phyloP scores from a whole-genome alignment of 192 early-diverging fungal genomes.

The Funneliformis mosseae region DNA sequence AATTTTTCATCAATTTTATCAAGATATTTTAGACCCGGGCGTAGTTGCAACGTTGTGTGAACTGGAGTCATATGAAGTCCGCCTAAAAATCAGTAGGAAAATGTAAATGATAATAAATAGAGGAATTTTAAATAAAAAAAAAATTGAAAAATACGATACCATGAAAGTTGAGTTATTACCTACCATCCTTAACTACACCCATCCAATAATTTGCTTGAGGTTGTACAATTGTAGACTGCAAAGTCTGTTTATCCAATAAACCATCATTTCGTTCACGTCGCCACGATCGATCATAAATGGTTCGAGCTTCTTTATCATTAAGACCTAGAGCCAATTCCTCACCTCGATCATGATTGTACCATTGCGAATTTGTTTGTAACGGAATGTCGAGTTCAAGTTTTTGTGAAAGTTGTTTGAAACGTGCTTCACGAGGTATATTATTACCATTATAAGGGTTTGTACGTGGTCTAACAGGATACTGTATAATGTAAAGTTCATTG shows the following conservation, averaged over 20 bases:
- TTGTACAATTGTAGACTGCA: constrained; percentile 78
- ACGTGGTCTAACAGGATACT: constrained; percentile 74
- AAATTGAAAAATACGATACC: not conserved
- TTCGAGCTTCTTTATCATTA: constrained; percentile 71
- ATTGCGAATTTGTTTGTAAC: constrained; percentile 66
- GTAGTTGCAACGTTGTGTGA: constrained; percentile 73
- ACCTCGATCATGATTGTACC: constrained; percentile 81
- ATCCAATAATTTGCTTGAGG: constrained; percentile 80
- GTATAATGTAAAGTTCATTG: constrained; percentile 76
- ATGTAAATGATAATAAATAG: constrained; percentile 12
- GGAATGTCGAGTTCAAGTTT: constrained; percentile 85
- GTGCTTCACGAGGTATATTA: constrained; percentile 59
- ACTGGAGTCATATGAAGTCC: constrained; percentile 89
- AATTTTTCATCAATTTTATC: constrained; percentile 88
- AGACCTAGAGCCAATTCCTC: constrained; percentile 75
- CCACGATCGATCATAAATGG: constrained; percentile 52
- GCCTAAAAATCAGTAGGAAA: constrained; percentile 45
- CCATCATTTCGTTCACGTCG: constrained; percentile 48
- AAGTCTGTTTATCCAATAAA: constrained; percentile 80
- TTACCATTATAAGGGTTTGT: constrained; percentile 47
- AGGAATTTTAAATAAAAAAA: not conserved
- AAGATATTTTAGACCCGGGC: constrained; percentile 87
- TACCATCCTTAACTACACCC: constrained; percentile 75
- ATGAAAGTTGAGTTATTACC: not conserved
- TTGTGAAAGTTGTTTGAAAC: constrained; percentile 83